Base-by-base conservation (phyloP, 106 monocot genomes). In the Dioscorea zingiberensis region DNA sequence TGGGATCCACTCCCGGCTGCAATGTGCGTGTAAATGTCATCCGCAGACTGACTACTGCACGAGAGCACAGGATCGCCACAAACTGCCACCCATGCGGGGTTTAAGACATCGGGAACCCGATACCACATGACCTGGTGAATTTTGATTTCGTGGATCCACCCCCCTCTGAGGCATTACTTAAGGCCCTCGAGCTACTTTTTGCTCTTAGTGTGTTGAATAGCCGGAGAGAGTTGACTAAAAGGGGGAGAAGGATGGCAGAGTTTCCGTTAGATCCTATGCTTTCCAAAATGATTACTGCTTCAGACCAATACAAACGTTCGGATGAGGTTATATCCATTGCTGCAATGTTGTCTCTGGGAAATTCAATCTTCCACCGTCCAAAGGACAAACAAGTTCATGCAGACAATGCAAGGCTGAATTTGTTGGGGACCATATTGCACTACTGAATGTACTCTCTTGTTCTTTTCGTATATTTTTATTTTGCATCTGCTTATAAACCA, bases 81-180 rank as follows among this genome's bases (percentile, higher is more conserved):
- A n/a, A n/a, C n/a, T n/a, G n/a, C n/a, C n/a, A n/a, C n/a, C n/a
- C n/a, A n/a, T n/a, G n/a, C n/a, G n/a, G n/a, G n/a, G n/a, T n/a
- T n/a, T n/a, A n/a, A n/a, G n/a, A n/a, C n/a, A n/a, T n/a, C n/a
- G n/a, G n/a, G n/a, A n/a, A n/a, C n/a, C n/a, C n/a, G n/a, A n/a
- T n/a, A n/a, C n/a, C n/a, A n/a, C n/a, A n/a, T n/a, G n/a, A n/a
- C n/a, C n/a, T n/a, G n/a, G 85, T 90, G 26, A 87, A 94, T 65
- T 90, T 94, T 72, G 94, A 94, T 70, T 94, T 94, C 58, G 87
- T 94, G 87, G 94, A 94, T 28, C 94, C 94, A 28, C 94, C 94
- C 10, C 90, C 94, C 14, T 87, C 90, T 27, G 94, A 94, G 62
- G 90, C 94, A 48, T 59, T 94, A 59, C 77, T 94, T 27, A 84